These are phyloP conservation scores for Aspergillus proliferans DNA, from an alignment of 2,329 filamentous ascomycete species.

Conservation along the genomic window DNA sequence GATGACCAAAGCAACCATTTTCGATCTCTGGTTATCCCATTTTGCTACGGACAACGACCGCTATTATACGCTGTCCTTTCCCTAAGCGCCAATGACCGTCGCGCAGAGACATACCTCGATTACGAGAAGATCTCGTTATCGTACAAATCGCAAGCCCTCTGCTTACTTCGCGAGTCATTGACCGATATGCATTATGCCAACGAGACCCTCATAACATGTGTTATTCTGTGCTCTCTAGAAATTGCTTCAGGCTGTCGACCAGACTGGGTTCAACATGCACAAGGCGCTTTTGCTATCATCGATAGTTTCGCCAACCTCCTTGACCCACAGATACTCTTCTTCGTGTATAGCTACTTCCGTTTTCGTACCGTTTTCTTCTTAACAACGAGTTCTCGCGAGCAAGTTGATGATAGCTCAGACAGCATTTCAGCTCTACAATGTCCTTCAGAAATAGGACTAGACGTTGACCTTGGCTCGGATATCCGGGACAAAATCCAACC, in stretches of 20 bases:
- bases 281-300: not conserved
- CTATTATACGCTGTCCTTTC: not conserved
- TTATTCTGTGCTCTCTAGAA: not conserved
- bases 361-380: not conserved
- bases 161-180: not conserved
- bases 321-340: not conserved
- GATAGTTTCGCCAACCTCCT: not conserved
- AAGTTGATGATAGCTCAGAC: not conserved
- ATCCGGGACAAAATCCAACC: not conserved
- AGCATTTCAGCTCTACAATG: not conserved
- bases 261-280: not conserved
- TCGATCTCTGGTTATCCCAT: not conserved
- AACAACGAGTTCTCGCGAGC: not conserved
- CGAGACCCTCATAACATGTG: not conserved
- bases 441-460: not conserved
- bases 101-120: not conserved
- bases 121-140: not conserved
- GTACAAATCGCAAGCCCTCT: not conserved
- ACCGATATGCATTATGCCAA: not conserved
- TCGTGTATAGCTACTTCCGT: not conserved
- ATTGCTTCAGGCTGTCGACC: not conserved
- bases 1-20: not conserved
- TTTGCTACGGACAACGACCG: not conserved
- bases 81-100: not conserved
- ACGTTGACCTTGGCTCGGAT: not conserved